Evolutionary conservation across 331 rosid species (phyloP).

Genomic region (Rosa hybrid): DNA sequence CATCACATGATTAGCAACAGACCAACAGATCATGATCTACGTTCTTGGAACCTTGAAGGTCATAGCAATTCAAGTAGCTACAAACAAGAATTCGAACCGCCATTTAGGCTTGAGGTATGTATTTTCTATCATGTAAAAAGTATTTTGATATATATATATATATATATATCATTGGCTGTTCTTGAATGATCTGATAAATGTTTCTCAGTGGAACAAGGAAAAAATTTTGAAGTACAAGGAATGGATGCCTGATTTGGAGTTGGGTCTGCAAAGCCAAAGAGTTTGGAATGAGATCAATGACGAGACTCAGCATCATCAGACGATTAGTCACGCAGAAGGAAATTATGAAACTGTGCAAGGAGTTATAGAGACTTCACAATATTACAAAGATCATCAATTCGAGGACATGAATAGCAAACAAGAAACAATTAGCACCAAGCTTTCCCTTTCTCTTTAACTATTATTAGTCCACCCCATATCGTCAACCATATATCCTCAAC

Average conservation of each 20-base stretch:
- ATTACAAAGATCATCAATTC: conserved; percentile 12
- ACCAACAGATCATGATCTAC: not conserved
- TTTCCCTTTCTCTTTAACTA: conserved; percentile 48
- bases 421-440: conserved; percentile 58
- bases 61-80: conserved; percentile 15
- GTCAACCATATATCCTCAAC: not conserved
- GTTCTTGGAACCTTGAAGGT: not conserved
- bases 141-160: not conserved
- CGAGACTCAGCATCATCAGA: conserved; percentile 11
- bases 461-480: not conserved
- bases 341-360: conserved; percentile 6
- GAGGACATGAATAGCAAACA: conserved; percentile 26
- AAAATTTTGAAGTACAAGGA: conserved; percentile 30
- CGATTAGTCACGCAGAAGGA: conserved; percentile 3
- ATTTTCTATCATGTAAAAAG: not conserved
- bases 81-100: conserved; percentile 37
- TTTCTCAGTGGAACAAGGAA: conserved; percentile 48
- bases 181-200: not conserved
- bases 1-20: conserved; percentile 2
- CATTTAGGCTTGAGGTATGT: conserved; percentile 51
- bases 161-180: not conserved
- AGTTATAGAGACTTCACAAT: not conserved
- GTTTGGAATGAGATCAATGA: conserved; percentile 26
- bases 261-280: conserved; percentile 40
- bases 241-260: conserved; percentile 53